These are phyloP conservation scores for Stropharia rugosoannulata DNA, from an alignment of 768 basidiomycete species.

Conservation along the genomic window DNA sequence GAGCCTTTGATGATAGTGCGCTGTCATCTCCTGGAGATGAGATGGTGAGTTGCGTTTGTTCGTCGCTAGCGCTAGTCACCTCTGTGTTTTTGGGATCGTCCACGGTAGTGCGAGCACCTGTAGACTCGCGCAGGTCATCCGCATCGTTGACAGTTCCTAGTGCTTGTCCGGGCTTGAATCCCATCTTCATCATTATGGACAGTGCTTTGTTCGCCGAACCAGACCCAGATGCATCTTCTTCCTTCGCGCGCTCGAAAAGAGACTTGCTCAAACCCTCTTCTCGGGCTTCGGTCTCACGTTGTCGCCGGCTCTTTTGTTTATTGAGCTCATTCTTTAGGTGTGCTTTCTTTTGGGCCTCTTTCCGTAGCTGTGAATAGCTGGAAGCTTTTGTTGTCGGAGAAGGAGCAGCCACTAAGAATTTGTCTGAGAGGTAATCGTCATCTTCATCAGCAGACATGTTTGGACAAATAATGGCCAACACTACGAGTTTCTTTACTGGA, in stretches of 20 bases:
- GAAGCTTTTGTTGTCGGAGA: constrained; percentile 40
- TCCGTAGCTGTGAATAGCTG: constrained; percentile 72
- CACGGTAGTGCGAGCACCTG: neutral
- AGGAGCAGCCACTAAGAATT: constrained; percentile 58
- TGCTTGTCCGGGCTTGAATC: constrained; percentile 82
- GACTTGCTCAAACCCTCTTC: constrained; percentile 79
- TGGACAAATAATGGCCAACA: constrained; percentile 17
- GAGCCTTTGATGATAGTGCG: neutral
- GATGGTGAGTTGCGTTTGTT: constrained; percentile 6
- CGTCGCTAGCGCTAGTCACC: constrained; percentile 10
- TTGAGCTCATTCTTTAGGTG: constrained; percentile 69
- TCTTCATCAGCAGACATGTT: constrained; percentile 63
- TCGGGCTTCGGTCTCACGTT: constrained; percentile 72
- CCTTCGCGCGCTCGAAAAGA: constrained; percentile 75
- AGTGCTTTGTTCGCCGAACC: constrained; percentile 71
- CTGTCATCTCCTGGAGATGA: constrained; percentile 6
- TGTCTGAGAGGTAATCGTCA: constrained; percentile 89
- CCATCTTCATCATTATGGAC: constrained; percentile 93
- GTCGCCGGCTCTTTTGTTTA: constrained; percentile 58
- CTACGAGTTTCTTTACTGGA: constrained; percentile 11
- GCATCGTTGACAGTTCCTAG: constrained; percentile 48
- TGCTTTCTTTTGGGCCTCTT: constrained; percentile 57
- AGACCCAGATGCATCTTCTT: constrained; percentile 54
- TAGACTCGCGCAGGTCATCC: neutral
- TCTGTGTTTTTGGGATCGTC: neutral